These are phyloP conservation scores for Leucocoprinus birnbaumii DNA, from an alignment of 768 basidiomycete genomes.

Conservation along the genomic window DNA sequence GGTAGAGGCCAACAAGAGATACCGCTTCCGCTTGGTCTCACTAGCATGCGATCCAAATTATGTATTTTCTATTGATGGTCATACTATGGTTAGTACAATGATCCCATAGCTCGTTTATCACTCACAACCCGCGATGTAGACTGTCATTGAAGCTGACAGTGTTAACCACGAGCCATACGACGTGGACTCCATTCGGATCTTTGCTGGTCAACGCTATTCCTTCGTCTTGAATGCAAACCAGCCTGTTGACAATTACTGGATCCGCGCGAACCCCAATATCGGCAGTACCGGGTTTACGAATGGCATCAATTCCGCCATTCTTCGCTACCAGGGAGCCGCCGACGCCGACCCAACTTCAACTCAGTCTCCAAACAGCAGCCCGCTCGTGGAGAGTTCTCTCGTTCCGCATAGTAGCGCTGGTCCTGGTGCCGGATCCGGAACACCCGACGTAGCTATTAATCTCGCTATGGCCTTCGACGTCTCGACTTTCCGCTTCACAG, in stretches of 20 bases:
- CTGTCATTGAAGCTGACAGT: conserved; percentile 47
- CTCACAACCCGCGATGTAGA: conserved; percentile 12
- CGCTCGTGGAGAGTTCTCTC: conserved; percentile 13
- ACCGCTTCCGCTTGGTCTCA: conserved; percentile 43
- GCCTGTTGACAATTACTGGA: conserved; percentile 38
- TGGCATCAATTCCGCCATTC: conserved; percentile 43
- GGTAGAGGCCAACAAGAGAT: conserved; percentile 23
- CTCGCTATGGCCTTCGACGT: conserved; percentile 5
- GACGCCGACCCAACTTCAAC: conserved; percentile 35
- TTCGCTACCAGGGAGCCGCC: conserved; percentile 44
- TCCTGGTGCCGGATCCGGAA: conserved; percentile 13
- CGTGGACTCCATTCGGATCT: conserved; percentile 40
- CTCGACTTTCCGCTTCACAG: not conserved
- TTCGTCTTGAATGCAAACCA: conserved; percentile 32
- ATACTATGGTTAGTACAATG: conserved; percentile 19
- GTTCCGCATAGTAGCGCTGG: conserved; percentile 14
- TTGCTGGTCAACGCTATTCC: conserved; percentile 49
- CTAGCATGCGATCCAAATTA: conserved; percentile 37
- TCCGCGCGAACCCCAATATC: conserved; percentile 32
- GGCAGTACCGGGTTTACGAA: conserved; percentile 22
- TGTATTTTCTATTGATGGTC: conserved; percentile 38
- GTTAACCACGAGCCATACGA: conserved; percentile 31
- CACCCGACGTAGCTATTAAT: conserved; percentile 14
- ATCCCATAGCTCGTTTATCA: not conserved
- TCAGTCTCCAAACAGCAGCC: conserved; percentile 17